Evolutionary conservation across 768 basidiomycete genomes (phyloP), one percentile per base, ranked within the genome.

Genomic region (Termitomyces sp.): DNA sequence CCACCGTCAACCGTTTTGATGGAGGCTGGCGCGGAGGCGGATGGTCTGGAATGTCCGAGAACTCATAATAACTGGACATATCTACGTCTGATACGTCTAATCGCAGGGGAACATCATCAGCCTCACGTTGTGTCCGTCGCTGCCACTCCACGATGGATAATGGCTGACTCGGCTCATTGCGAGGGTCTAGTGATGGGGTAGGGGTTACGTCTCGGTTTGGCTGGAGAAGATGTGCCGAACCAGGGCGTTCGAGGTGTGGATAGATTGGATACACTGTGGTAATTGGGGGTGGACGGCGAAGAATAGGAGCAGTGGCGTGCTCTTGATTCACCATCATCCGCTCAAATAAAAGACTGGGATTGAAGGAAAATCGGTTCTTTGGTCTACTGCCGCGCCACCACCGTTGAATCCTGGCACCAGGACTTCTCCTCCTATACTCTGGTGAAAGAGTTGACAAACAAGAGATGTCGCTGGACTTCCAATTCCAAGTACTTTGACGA

Each of bases 1-100:
- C 71, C 41, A 74, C 69, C 13, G 71, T 70, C 54, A 70, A 74
- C 33, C 69, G 66, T 49, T 69, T 67, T 16, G 68, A 55, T 43
- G 48, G 66, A 1, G 70, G 68, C 23, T 62, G 64, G 9, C 66
- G 67, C 16, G 62, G 65, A n/a, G 60, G 55, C 13, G 66, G 58
- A 16, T 53, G 62, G 35, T 65, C 64, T 23, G 65, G 65, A 18
- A 54, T 58, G 10, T 64, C 66, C 5, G 67, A 66, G 48, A 69
- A 64, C 23, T 74, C 71, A 55, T 73, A 73, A 56, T 73, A 70
- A 41, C 69, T 71, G n/a, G 69, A 68, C 50, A 73, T 60, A 32
- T 71, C 69, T 35, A 61, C 69, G 48, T 73, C 71, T 23, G 71
- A 67, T 56, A 68, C 66, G 40, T 71, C 68, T 9, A 67, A 63